phyloP scores from a whole-genome alignment of 495 filamentous ascomycete species.

The Darksidea phi region DNA sequence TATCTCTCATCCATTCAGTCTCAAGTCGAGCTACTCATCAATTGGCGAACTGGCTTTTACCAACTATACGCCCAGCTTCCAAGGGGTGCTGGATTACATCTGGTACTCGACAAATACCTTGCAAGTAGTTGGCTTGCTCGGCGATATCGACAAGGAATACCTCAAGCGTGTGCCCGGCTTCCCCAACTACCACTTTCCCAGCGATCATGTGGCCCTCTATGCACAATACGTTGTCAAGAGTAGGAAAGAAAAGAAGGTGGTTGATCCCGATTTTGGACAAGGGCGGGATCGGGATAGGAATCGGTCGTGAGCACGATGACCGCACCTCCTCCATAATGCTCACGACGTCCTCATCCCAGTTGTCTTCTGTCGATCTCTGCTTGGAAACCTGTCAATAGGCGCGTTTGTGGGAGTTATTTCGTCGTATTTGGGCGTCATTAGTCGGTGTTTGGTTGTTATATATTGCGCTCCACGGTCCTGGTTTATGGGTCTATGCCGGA shows the following conservation, averaged over 20 bases:
- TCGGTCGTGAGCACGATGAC: neutral
- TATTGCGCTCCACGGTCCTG: neutral
- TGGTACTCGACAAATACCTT: conserved; percentile 94
- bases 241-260: conserved; percentile 75
- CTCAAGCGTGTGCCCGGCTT: conserved; percentile 89
- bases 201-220: conserved; percentile 90
- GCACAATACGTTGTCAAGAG: conserved; percentile 89
- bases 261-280: conserved; percentile 62
- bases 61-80: conserved; percentile 91
- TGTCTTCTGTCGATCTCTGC: neutral
- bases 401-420: conserved; percentile 12
- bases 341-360: neutral
- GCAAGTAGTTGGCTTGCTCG: conserved; percentile 81
- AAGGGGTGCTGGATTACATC: conserved; percentile 90
- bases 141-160: conserved; percentile 86
- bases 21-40: conserved; percentile 81
- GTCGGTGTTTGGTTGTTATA: neutral
- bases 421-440: conserved; percentile 2
- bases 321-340: neutral
- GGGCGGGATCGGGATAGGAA: conserved; percentile 26
- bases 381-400: conserved; percentile 26
- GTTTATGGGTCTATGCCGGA: too few relatives aligned
- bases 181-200: conserved; percentile 95
- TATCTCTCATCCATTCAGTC: conserved; percentile 88
- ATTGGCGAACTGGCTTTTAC: conserved; percentile 87